phyloP scores from a whole-genome alignment of 2,329 filamentous ascomycete genomes.

The Capronia coronata region DNA sequence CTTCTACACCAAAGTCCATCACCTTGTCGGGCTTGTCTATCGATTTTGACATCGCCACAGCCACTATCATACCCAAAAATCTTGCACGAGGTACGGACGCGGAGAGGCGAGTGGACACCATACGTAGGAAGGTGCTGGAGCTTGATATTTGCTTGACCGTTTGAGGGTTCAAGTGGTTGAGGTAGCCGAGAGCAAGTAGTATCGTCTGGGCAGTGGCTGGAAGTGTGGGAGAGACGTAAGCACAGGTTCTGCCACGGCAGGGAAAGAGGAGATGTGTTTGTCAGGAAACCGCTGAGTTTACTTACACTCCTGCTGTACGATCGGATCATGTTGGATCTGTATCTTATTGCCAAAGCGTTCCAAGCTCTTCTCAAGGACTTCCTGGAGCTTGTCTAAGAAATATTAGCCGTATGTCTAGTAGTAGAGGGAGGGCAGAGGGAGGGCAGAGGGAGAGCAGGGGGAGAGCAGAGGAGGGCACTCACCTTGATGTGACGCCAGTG shows the following conservation, averaged over 20 bases:
- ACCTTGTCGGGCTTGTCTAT: slow-evolving; percentile 60
- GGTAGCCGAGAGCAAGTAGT: slow-evolving; percentile 68
- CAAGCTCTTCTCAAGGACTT: slow-evolving; percentile 61
- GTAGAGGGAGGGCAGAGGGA: too few species aligned
- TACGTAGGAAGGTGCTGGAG: slow-evolving; percentile 65
- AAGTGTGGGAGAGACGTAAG: slow-evolving; percentile 22
- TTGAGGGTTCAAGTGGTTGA: slow-evolving; percentile 59
- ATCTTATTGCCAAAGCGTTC: slow-evolving; percentile 75
- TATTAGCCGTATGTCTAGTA: slow-evolving; percentile 9
- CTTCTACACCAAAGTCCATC: slow-evolving; percentile 79
- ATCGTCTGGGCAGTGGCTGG: slow-evolving; percentile 72
- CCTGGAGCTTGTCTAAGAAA: slow-evolving; percentile 45
- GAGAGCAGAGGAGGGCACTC: too few species aligned
- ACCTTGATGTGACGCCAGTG: slow-evolving; percentile 50
- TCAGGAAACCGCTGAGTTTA: slow-evolving; percentile 12
- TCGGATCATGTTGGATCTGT: slow-evolving; percentile 76
- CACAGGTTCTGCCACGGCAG: slow-evolving; percentile 19
- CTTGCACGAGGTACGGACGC: slow-evolving; percentile 68
- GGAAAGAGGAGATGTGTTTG: neutral
- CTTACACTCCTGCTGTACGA: slow-evolving; percentile 81
- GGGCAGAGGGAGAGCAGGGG: too few species aligned
- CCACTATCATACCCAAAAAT: slow-evolving; percentile 82
- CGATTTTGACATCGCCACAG: slow-evolving; percentile 62
- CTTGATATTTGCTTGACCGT: slow-evolving; percentile 63
- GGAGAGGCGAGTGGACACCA: slow-evolving; percentile 77